These are phyloP conservation scores for Cucurbitaria berberidis DNA, from an alignment of 2,329 filamentous ascomycete genomes.

Conservation along the genomic window DNA sequence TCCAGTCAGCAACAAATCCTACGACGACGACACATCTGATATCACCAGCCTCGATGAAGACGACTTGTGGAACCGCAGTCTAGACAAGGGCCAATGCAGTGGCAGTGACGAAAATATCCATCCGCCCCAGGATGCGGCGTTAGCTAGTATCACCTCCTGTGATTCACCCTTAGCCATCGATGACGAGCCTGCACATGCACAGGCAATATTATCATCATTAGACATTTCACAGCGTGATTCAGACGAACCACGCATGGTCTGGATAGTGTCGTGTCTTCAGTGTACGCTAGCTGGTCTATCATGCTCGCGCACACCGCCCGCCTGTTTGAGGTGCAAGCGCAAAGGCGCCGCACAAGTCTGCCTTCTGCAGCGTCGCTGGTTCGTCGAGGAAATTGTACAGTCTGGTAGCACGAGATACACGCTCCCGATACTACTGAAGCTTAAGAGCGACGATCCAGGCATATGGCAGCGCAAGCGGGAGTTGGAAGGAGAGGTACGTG, in stretches of 20 bases:
- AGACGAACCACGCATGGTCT: slow-evolving; percentile 17
- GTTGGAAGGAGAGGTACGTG: slow-evolving; percentile 1
- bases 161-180: not conserved
- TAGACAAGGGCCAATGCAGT: too few relatives aligned
- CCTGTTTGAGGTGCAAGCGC: slow-evolving; percentile 37
- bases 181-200: not conserved
- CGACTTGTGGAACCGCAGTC: too few relatives aligned
- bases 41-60: not conserved
- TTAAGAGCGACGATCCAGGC: slow-evolving; percentile 17
- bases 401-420: slow-evolving; percentile 3
- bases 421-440: slow-evolving; percentile 25
- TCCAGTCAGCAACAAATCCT: not conserved
- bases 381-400: slow-evolving; percentile 13
- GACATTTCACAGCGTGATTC: not conserved
- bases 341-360: slow-evolving; percentile 22
- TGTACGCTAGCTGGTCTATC: slow-evolving; percentile 33
- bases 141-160: not conserved
- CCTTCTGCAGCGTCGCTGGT: slow-evolving; percentile 29
- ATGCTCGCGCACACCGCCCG: slow-evolving; percentile 37
- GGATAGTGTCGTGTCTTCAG: slow-evolving; percentile 39
- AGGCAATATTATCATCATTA: not conserved
- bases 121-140: too few relatives aligned
- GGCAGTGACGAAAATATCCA: too few relatives aligned
- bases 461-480: slow-evolving; percentile 23
- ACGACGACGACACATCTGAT: slow-evolving; percentile 1